Base-by-base conservation (phyloP, 139 green algal species). In the Pedinophyceae sp. region DNA sequence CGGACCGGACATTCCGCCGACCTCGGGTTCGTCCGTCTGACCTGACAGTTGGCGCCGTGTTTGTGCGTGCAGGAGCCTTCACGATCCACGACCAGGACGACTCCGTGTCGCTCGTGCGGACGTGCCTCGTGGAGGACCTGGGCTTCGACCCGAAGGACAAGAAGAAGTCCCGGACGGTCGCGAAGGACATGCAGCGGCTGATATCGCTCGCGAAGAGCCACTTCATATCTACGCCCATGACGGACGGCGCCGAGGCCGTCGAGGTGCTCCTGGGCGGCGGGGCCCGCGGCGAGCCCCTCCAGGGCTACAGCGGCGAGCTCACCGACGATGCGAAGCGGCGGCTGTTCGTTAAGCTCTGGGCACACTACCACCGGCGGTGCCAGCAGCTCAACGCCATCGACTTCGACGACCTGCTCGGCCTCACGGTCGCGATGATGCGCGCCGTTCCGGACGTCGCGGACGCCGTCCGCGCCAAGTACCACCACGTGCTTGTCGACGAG, bases 11-110 rank as follows among this genome's bases (percentile, higher is more conserved):
- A 60, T 2, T 16, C 27, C 19, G 30, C 64, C 17, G 43, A 72
- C 48, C 27, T 17, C 1, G 24, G n/a, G 3, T 6, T 26, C 6
- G 58, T 62, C 54, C 27, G 26, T 19, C 5, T 19, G 53, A 50
- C 3, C 54, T 26, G 15, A 49, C 26, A 2, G 15, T 19, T 7
- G 50, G 49, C n/a, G n/a, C n/a, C n/a, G n/a, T n/a, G n/a, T n/a
- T n/a, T n/a, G n/a, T n/a, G n/a, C n/a, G n/a, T n/a, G n/a, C n/a
- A n/a, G n/a, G n/a, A n/a, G n/a, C n/a, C 24, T 77, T 68, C 52
- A 61, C 46, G 2, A 66, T 77, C n/a, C 52, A 54, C 27, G 64
- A 70, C 41, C 50, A 57, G 27, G 72, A 73, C 48, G 66, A 71
- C 55, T 59, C 40, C 38, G 25, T 48, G 4, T 20, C 28, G 6